Evolutionary conservation across 495 filamentous ascomycete species (phyloP).

Genomic region (Lophium mytilinum): DNA sequence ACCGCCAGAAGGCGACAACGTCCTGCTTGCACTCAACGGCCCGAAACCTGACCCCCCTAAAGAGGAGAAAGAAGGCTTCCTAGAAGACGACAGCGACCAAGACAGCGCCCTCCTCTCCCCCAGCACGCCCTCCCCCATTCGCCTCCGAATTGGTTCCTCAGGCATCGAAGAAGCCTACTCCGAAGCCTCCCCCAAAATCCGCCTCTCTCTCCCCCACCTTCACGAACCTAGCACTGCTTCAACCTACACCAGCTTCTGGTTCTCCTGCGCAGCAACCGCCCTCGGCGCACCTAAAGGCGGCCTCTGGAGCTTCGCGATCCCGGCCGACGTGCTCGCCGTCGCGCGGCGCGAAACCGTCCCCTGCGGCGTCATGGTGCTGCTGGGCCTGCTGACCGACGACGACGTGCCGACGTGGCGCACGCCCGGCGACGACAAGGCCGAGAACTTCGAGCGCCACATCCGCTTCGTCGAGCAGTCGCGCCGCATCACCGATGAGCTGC

Average conservation of each 20-base stretch:
- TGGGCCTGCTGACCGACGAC: slow-evolving; percentile 43
- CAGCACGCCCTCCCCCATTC: neutral
- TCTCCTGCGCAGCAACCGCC: slow-evolving; percentile 47
- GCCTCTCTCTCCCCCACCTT: slow-evolving; percentile 15
- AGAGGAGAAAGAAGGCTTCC: slow-evolving; percentile 10
- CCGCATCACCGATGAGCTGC: slow-evolving; percentile 40
- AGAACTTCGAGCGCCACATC: slow-evolving; percentile 24
- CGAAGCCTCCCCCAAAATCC: slow-evolving; percentile 11
- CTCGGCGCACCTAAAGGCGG: slow-evolving; percentile 43
- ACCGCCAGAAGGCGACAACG: slow-evolving; percentile 5
- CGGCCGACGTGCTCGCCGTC: slow-evolving; percentile 44
- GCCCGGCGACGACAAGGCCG: slow-evolving; percentile 34
- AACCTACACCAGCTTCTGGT: slow-evolving; percentile 44
- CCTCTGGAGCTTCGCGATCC: slow-evolving; percentile 55
- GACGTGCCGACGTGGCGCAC: slow-evolving; percentile 52
- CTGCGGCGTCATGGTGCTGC: slow-evolving; percentile 53
- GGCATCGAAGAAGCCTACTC: slow-evolving; percentile 21
- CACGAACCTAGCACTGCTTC: slow-evolving; percentile 1
- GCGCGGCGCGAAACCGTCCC: slow-evolving; percentile 48
- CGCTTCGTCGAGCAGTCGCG: slow-evolving; percentile 37
- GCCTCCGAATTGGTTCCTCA: slow-evolving; percentile 7
- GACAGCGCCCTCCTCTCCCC: neutral
- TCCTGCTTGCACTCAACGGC: slow-evolving; percentile 4
- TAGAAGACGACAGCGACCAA: slow-evolving; percentile 10
- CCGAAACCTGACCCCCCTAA: neutral